Evolutionary conservation across 2,329 filamentous ascomycete species (phyloP).

Genomic region (Knufia fluminis): DNA sequence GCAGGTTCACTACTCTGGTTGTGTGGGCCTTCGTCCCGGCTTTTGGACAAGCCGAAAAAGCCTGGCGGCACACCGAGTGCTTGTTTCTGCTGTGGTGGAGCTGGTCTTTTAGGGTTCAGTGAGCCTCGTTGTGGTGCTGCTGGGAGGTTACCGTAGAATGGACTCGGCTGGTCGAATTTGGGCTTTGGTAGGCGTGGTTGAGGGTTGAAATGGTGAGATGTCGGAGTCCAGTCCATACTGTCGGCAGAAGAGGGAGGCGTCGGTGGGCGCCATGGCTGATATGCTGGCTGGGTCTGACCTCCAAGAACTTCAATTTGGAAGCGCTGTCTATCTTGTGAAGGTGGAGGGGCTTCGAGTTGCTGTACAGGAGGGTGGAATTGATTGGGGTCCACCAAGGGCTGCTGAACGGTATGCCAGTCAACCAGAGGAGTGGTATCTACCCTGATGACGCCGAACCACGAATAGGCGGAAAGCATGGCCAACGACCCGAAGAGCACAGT

Average conservation of each 20-base stretch:
- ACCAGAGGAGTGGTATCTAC: conserved; percentile 35
- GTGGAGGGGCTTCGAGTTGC: background rate
- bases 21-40: conserved; percentile 23
- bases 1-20: conserved; percentile 12
- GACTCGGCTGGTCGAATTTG: conserved; percentile 28
- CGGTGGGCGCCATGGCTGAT: conserved; percentile 31
- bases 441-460: conserved; percentile 31
- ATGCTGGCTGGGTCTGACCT: conserved; percentile 20
- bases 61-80: conserved; percentile 26
- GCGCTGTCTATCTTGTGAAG: conserved; percentile 10
- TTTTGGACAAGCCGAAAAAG: conserved; percentile 23
- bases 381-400: conserved; percentile 14
- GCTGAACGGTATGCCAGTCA: conserved; percentile 19
- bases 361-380: conserved; percentile 17
- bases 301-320: conserved; percentile 27
- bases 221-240: conserved; percentile 45
- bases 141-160: conserved; percentile 37
- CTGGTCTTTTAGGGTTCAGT: conserved; percentile 31
- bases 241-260: conserved; percentile 29
- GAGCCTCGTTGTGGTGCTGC: conserved; percentile 32
- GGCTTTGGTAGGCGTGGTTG: conserved; percentile 23
- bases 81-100: conserved; percentile 15
- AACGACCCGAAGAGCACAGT: conserved; percentile 35
- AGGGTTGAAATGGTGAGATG: conserved; percentile 24
- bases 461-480: conserved; percentile 30